Base-by-base conservation (phyloP, 139 green algal species). In the Eudorina sp. region DNA sequence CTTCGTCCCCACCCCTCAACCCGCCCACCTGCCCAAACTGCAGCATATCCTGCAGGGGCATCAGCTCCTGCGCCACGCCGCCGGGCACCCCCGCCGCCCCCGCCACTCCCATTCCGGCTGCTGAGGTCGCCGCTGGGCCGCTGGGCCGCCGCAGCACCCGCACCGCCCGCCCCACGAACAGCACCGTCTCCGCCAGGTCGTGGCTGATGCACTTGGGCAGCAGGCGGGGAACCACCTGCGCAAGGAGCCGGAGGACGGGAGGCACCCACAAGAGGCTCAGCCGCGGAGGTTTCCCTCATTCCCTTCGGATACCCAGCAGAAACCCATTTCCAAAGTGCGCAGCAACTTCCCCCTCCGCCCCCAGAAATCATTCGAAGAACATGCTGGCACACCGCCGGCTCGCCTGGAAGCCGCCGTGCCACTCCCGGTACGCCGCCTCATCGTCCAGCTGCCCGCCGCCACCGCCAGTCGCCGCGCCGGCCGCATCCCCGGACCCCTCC, bases 111-210 rank as follows among this genome's bases (percentile, higher is more conserved):
- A 19, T 0, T n/a, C n/a, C n/a, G n/a, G n/a, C 70, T 16, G 72
- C 53, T 40, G 23, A 25, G 38, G 40, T 38, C 7, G 29, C 46
- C 0, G 27, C 48, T 46, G 64, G 74, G 0, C 76, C 51, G 11
- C 25, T 81, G 73, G 93, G 90, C n/a, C 92, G 53, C 27, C 87
- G 86, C 72, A 99, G 94, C 80, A 98, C 92, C 11, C 94, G 92
- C 89, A 98, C 96, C 21, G 97, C 94, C 78, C 96, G 94, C 69
- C 97, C 97, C 21, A 98, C 91, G 81, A 99, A 98, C 68, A 96
- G 86, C 4, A 97, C 89, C 5, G 88, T 89, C 72, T 96, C 90
- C 0, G 96, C 96, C 0, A 91, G 89, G n/a, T 89, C 75, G 7
- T 89, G 84, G 25, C 86, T 90, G 4, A 98, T 58, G 31, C 80